A percentile compares a stretch with the other conserved stretches of the same genome.
Conservation (phyloP, 2,329 filamentous ascomycete species). For the Botrytis paeoniae region DNA sequence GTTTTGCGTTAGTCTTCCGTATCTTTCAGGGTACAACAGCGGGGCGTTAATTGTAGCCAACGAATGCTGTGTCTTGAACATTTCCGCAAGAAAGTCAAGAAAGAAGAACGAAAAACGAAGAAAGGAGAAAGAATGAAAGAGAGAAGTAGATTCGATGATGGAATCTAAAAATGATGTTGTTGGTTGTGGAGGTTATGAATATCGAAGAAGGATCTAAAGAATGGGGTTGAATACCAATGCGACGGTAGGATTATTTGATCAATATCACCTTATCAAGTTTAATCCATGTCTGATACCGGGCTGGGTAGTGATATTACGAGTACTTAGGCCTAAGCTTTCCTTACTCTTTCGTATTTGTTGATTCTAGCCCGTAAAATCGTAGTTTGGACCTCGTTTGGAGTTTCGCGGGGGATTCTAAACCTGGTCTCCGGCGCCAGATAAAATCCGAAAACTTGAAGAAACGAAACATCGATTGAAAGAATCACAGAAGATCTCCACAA, state of each 20-base stretch:
- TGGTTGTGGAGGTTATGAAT: neutral
- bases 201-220: neutral
- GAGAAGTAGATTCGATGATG: neutral
- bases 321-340: neutral
- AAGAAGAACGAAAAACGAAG: neutral
- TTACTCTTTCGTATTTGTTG: neutral
- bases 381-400: neutral
- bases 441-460: neutral
- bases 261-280: neutral
- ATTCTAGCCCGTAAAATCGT: neutral
- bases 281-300: slow-evolving; percentile 10
- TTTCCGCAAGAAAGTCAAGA: slow-evolving; percentile 8
- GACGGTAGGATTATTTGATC: neutral
- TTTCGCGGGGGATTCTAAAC: slow-evolving; percentile 13
- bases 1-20: slow-evolving; percentile 20
- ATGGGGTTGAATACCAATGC: slow-evolving; percentile 1
- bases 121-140: neutral
- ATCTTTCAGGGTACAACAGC: slow-evolving; percentile 18
- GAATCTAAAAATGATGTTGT: neutral
- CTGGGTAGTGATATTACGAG: neutral
- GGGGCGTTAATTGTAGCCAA: slow-evolving; percentile 19
- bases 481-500: neutral
- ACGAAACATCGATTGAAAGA: neutral
- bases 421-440: slow-evolving; percentile 8
- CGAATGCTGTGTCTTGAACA: slow-evolving; percentile 10